Conservation (phyloP, 2,329 filamentous ascomycete species). For the Endoconidiophora laricicola region DNA sequence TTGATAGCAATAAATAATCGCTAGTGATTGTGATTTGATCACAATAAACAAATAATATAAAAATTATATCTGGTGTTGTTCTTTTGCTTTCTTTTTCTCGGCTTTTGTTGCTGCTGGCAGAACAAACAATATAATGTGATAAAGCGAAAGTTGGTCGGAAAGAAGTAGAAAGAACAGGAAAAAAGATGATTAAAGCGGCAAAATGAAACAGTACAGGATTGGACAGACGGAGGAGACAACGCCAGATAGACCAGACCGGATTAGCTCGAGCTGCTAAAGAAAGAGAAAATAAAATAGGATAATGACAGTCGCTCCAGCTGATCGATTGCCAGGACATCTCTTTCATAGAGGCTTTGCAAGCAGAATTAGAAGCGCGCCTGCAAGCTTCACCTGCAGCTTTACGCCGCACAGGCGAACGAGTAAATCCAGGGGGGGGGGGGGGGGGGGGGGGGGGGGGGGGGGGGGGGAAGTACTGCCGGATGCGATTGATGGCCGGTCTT, state of each 20-base stretch:
- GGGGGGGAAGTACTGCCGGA: neutral
- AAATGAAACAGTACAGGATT: conserved; percentile 3
- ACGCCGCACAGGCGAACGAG: neutral
- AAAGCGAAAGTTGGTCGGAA: conserved; percentile 1
- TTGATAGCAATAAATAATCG: too few species aligned
- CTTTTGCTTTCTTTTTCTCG: conserved; percentile 1
- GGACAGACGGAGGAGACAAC: neutral
- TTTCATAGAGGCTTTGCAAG: neutral
- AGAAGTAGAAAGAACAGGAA: conserved; percentile 2
- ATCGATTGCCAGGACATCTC: neutral
- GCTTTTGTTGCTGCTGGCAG: neutral
- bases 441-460: too few species aligned
- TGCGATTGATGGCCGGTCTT: too few species aligned
- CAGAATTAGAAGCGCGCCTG: too few species aligned
- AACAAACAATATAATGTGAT: conserved; percentile 4
- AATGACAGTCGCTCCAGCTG: neutral
- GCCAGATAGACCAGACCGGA: neutral
- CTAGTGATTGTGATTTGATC: too few species aligned
- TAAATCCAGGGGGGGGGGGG: too few species aligned
- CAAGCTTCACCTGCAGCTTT: too few species aligned
- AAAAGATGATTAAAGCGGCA: conserved; percentile 2
- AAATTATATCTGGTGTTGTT: neutral
- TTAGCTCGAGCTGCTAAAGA: neutral
- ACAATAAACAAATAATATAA: too few species aligned
- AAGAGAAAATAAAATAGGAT: conserved; percentile 2